These are phyloP conservation scores for Elaphomyces granulatus DNA, from an alignment of 495 filamentous ascomycete genomes.

Conservation along the genomic window DNA sequence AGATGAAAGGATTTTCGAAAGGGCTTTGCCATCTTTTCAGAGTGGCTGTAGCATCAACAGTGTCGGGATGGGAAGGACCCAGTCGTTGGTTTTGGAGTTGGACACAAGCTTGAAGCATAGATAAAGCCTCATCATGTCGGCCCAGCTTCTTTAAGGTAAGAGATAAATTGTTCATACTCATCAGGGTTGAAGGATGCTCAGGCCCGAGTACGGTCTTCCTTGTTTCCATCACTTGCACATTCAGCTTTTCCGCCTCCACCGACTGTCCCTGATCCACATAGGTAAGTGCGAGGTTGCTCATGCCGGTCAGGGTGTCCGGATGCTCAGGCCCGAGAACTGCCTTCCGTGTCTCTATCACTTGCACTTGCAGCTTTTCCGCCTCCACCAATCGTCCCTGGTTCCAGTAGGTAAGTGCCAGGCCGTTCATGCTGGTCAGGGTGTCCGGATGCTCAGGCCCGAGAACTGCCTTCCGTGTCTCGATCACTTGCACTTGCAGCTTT, in stretches of 20 bases:
- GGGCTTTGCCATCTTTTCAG: no score
- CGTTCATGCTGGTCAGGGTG: constrained; percentile 6
- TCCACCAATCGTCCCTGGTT: constrained; percentile 1
- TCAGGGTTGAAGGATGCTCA: constrained; percentile 28
- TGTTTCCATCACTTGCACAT: constrained; percentile 6
- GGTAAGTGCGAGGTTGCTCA: not conserved
- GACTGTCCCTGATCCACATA: constrained; percentile 2
- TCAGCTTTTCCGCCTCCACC: constrained; percentile 5
- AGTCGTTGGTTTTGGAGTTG: no score
- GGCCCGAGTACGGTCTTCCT: constrained; percentile 16
- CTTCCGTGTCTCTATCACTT: constrained; percentile 6
- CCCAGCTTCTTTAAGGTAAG: no score
- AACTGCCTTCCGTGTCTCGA: constrained; percentile 13
- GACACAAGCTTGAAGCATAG: no score
- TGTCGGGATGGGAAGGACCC: no score
- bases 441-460: constrained; percentile 11
- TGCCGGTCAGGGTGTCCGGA: constrained; percentile 2
- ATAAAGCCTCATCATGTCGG: no score
- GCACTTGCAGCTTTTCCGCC: constrained; percentile 3
- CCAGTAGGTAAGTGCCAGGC: constrained; percentile 4
- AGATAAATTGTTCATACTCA: constrained; percentile 14
- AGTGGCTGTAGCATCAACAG: no score
- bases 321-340: constrained; percentile 1
- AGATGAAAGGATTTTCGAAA: no score
- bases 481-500: not conserved